These are phyloP conservation scores for Xylaria arbuscula DNA, from an alignment of 2,329 filamentous ascomycete genomes.

Conservation along the genomic window DNA sequence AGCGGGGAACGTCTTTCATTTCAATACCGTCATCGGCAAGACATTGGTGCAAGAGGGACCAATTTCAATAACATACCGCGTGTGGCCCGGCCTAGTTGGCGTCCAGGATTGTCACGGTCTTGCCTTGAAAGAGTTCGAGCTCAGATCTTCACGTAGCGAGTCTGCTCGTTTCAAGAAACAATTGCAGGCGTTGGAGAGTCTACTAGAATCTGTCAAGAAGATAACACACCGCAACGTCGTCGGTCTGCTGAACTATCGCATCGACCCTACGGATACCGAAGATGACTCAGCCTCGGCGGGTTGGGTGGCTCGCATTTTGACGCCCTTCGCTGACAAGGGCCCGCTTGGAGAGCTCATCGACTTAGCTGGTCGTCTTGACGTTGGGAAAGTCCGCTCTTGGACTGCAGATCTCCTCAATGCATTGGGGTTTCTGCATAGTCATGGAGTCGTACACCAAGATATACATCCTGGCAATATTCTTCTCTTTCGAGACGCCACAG, in stretches of 20 bases:
- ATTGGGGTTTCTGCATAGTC: constrained; percentile 85
- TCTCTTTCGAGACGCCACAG: constrained; percentile 74
- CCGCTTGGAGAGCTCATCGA: constrained; percentile 85
- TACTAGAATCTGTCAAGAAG: constrained; percentile 79
- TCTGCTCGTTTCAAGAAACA: constrained; percentile 76
- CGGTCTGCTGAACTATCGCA: constrained; percentile 84
- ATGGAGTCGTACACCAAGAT: constrained; percentile 84
- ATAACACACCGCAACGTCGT: constrained; percentile 81
- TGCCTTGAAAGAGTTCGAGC: constrained; percentile 76
- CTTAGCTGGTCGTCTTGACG: constrained; percentile 77
- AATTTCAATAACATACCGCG: constrained; percentile 76
- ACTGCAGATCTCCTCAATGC: constrained; percentile 92
- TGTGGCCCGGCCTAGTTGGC: constrained; percentile 72
- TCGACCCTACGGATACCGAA: constrained; percentile 64
- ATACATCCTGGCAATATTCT: constrained; percentile 85
- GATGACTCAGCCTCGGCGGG: constrained; percentile 54
- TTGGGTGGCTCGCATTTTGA: constrained; percentile 82
- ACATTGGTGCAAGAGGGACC: constrained; percentile 73
- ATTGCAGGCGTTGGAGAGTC: constrained; percentile 79
- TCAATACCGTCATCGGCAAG: constrained; percentile 77
- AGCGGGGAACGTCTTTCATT: constrained; percentile 71
- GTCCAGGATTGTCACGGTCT: constrained; percentile 70
- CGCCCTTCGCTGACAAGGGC: constrained; percentile 82
- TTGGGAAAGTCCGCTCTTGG: constrained; percentile 84
- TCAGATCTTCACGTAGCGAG: constrained; percentile 69